A percentile compares a stretch with the other conserved stretches of the same genome.
These are phyloP conservation scores for Pestalotiopsis sp. DNA, from an alignment of 2,329 filamentous ascomycete species.

Conservation along the genomic window DNA sequence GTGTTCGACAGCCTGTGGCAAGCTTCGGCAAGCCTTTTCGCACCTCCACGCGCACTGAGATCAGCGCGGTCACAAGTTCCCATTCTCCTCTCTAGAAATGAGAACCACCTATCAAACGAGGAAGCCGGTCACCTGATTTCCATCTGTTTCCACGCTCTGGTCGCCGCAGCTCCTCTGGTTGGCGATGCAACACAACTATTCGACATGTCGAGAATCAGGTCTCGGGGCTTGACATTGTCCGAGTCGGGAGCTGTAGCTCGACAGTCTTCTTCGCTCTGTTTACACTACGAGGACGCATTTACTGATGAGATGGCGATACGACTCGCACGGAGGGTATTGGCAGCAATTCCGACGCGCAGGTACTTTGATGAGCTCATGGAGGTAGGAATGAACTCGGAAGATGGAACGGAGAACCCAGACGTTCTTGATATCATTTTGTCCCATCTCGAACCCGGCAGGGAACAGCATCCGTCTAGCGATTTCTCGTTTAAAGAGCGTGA, in stretches of 20 bases:
- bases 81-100: conserved; percentile 36
- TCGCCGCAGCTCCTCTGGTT: conserved; percentile 57
- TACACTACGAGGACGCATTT: conserved; percentile 65
- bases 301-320: conserved; percentile 62
- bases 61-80: conserved; percentile 38
- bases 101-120: conserved; percentile 42
- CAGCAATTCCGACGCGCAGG: conserved; percentile 56
- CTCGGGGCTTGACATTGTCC: conserved; percentile 52
- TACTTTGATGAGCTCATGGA: conserved; percentile 48
- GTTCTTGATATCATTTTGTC: conserved; percentile 51
- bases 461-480: conserved; percentile 45
- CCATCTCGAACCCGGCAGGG: conserved; percentile 51
- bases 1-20: conserved; percentile 69
- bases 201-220: conserved; percentile 63
- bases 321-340: conserved; percentile 59
- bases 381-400: conserved; percentile 34
- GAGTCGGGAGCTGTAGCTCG: conserved; percentile 46
- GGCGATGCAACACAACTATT: conserved; percentile 49
- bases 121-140: conserved; percentile 58
- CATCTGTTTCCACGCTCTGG: conserved; percentile 64
- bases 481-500: conserved; percentile 54
- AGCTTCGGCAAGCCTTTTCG: conserved; percentile 59
- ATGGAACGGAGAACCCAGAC: conserved; percentile 36
- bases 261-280: conserved; percentile 51
- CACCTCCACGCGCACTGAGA: conserved; percentile 50